Evolutionary conservation across 768 basidiomycete species (phyloP), one percentile per base, ranked within the genome.

Genomic region (Boletus rubroflammeus): DNA sequence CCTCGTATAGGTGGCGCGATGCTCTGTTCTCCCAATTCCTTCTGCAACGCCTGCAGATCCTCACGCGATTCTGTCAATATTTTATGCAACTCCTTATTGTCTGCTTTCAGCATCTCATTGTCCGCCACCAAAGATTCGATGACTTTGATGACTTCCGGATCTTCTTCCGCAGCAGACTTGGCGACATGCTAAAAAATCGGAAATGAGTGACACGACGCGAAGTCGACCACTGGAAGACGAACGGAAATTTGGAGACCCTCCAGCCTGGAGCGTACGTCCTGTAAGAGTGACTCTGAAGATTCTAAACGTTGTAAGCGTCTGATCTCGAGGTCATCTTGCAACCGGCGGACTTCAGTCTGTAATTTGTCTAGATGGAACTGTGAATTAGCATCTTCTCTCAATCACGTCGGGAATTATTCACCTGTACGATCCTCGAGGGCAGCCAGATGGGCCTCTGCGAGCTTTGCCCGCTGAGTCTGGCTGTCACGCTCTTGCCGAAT

Each of bases 51-150:
- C 51, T 84, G 81, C 5, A 86, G 67, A 57, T 94, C 90, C 64
- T 95, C 92, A 26, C 91, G 80, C 1, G 88, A 79, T 47, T 92
- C 88, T 2, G 80, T 71, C 7, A 98, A 75, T 9, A 93, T 70
- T 44, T 79, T 80, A 54, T 89, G 86, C 45, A 96, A 71, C 64
- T 96, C 91, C 7, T 81, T 78, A 54, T 90, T 92, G 62, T 93
- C 91, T 19, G 82, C 83, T 68, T 90, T 90, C 49, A 95, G 72
- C 25, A 78, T 77, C 60, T 94, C 90, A 62, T 93, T 96, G 62
- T 91, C 90, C 32, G 84, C 82, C 8, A 94, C 92, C 29, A 96
- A 76, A n/a, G 86, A 83, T 66, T 93, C 91, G 14, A 97, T 73
- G 13, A 93, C 83, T 50, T 77, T 74, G 32, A 78, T 83, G 17